A percentile compares a stretch with the other conserved stretches of the same genome.
phyloP scores from a whole-genome alignment of 179 eudicot genomes.

The Heliamphora ciliata region DNA sequence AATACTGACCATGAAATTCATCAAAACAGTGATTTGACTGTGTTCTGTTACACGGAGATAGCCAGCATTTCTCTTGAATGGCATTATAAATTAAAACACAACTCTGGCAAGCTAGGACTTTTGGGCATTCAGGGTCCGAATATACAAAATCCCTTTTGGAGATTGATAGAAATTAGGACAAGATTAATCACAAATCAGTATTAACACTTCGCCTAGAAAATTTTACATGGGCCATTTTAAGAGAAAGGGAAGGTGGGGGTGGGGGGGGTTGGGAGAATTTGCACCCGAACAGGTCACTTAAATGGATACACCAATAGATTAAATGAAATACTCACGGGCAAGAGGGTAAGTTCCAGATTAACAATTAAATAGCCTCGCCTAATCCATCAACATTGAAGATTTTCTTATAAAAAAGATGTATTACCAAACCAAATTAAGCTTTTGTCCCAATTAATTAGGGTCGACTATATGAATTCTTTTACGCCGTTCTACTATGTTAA shows the following conservation, averaged over 20 bases:
- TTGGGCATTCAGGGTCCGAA: not conserved
- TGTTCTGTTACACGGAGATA: not conserved
- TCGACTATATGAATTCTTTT: too few relatives aligned
- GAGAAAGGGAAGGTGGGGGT: not conserved
- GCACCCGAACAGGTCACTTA: not conserved
- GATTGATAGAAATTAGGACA: not conserved
- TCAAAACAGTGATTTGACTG: not conserved
- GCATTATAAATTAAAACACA: not conserved
- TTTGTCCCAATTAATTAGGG: too few relatives aligned
- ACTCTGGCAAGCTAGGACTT: not conserved
- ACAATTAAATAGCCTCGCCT: not conserved
- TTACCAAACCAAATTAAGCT: not conserved
- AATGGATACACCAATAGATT: not conserved
- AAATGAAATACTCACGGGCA: not conserved
- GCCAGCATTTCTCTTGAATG: not conserved
- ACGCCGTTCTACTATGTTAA: too few relatives aligned
- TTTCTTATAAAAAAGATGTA: not conserved
- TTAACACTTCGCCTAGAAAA: not conserved
- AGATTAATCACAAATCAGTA: not conserved
- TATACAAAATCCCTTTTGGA: not conserved
- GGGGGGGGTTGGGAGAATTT: too few relatives aligned
- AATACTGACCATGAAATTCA: not conserved
- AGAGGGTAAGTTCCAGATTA: not conserved
- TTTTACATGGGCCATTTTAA: not conserved
- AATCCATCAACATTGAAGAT: not conserved